These are phyloP conservation scores for Plasmopara viticola DNA, from an alignment of 352 stramenopile species.

Conservation along the genomic window DNA sequence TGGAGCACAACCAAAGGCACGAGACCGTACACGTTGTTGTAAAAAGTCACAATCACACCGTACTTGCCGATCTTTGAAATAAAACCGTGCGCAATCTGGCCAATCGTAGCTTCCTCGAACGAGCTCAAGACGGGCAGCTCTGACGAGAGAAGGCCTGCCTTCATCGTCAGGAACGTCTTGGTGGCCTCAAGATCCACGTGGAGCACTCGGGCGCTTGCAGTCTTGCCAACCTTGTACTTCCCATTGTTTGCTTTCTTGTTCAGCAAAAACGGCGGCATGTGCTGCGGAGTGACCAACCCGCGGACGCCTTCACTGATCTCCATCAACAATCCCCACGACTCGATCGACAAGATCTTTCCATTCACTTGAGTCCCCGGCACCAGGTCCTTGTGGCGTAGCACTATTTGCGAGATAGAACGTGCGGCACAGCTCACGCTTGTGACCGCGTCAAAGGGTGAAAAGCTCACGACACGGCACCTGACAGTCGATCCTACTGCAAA, in stretches of 20 bases:
- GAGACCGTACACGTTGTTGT: slow-evolving; percentile 92
- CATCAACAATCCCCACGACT: slow-evolving; percentile 78
- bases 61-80: slow-evolving; percentile 92
- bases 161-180: slow-evolving; percentile 90
- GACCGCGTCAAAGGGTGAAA: slow-evolving; percentile 79
- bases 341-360: slow-evolving; percentile 76
- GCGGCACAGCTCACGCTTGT: slow-evolving; percentile 81
- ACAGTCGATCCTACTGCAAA: slow-evolving; percentile 58
- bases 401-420: slow-evolving; percentile 62
- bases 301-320: slow-evolving; percentile 83
- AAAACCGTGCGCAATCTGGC: slow-evolving; percentile 81
- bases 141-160: slow-evolving; percentile 74
- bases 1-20: slow-evolving; percentile 84
- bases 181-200: slow-evolving; percentile 85
- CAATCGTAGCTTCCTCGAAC: slow-evolving; percentile 66
- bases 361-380: slow-evolving; percentile 61
- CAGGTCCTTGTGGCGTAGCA: slow-evolving; percentile 80
- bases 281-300: slow-evolving; percentile 61
- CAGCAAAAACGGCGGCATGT: slow-evolving; percentile 71
- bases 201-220: slow-evolving; percentile 73
- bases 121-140: slow-evolving; percentile 70
- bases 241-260: slow-evolving; percentile 54
- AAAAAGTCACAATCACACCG: slow-evolving; percentile 94
- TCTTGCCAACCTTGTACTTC: slow-evolving; percentile 79
- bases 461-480: slow-evolving; percentile 74